Evolutionary conservation across 345 rosid genomes (phyloP), one percentile per base, ranked within the genome.

Genomic region (Aurinia saxatilis): DNA sequence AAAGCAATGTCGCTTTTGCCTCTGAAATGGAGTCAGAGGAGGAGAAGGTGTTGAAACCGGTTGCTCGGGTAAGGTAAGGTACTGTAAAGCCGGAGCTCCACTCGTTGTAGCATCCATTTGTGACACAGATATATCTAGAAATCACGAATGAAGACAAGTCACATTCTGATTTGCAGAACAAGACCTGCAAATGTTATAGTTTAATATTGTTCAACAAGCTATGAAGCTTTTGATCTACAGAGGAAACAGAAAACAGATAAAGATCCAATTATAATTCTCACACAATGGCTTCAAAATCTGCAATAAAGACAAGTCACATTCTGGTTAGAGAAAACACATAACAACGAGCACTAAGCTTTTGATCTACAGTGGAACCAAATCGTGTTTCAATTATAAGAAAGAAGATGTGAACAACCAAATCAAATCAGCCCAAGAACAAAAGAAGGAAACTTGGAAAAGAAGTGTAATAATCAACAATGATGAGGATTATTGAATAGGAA

Each of bases 21-120:
- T 78, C 42, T 79, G 95, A 70, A 77, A 80, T 59, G 81, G 65
- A 4, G 82, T 52, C 31, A 74, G 41, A 19, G 89, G 76, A 75
- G 87, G 65, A 59, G 82, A 73, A 18, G 79, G 75, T 45, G 82
- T 75, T 21, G 86, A 67, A 46, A 79, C 72, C 13, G 88, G 74
- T 70, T 90, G 95, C 35, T 90, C 95, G n/a, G 82, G 72, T 56
- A 93, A 66, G 84, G 79, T 87, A 71, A 60, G 85, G 70, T 67
- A 84, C 75, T 82, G 87, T 55, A 87, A 48, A 21, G 78, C 53
- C 8, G 95, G 82, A 44, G 88, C 80, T 75, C 80, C 84, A 50
- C 97, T 87, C 2, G 86, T 67, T 16, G 92, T 82, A 78, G 97
- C 83, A 68, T 95, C 99, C 97, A 90, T 90, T 10, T 15, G 29